Base-by-base conservation (phyloP, 225 moss, liverwort and hornwort genomes). In the Antitrichia curtipendula region DNA sequence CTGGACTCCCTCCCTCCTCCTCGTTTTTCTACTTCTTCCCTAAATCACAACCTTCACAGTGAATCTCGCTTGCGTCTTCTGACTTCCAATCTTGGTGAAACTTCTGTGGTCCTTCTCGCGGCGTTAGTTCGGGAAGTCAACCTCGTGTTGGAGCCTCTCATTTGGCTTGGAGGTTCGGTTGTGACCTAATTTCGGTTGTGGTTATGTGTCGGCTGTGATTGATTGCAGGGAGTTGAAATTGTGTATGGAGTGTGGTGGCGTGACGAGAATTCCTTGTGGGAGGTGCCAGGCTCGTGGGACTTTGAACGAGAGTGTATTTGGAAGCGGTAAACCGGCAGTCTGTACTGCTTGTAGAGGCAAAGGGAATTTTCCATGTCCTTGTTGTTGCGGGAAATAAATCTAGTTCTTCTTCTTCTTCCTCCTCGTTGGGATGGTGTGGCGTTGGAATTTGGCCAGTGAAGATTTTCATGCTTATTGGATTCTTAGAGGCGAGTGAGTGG, bases 161-260 rank as follows among this genome's bases (percentile, higher is more conserved):
- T 57, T 50, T 69, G 68, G 38, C 45, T 60, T 72, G 71, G n/a
- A 32, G 69, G n/a, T 80, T 29, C n/a, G n/a, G n/a, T n/a, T 7
- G 68, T 31, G 82, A 58, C 70, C 77, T 69, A 45, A 54, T 63
- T 65, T 27, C 62, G 18, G 50, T 45, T 47, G 28, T n/a, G 74
- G 27, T 36, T 28, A 34, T 59, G 43, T 63, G 60, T 78, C 40
- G 63, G 23, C 14, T 43, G 60, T 19, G n/a, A 82, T 63, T 75
- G 69, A 28, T 58, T 84, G 84, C 75, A 85, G 88, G 65, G 85
- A 88, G 66, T 91, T 92, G 91, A 95, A 92, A 50, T 75, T 96
- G 76, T 98, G 96, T 80, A 84, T 90, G 86, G 92, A 94, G 85
- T 96, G 97, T 82, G 95, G 96, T 66, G 95, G 96, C 84, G 94